A percentile compares a stretch with the other conserved stretches of the same genome.
Conservation (phyloP, 2,329 filamentous ascomycete genomes). For the Uncinocarpus reesii region DNA sequence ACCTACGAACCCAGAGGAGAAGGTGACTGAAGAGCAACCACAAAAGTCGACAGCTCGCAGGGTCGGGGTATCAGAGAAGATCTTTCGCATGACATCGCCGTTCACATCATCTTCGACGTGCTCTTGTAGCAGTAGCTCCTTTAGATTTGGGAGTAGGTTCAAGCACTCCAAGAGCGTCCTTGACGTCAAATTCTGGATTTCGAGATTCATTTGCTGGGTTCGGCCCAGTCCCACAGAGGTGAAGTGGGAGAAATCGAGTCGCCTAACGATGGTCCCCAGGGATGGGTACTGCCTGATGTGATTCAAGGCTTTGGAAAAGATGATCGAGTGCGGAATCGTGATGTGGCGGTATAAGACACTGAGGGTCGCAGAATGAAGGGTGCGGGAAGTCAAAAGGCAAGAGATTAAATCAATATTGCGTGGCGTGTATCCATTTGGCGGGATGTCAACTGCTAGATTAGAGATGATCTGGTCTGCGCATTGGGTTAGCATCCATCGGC, state of each 20-base stretch:
- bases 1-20: slow-evolving; percentile 55
- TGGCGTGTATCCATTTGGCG: slow-evolving; percentile 61
- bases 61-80: slow-evolving; percentile 56
- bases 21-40: slow-evolving; percentile 58
- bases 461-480: slow-evolving; percentile 60
- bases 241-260: slow-evolving; percentile 77
- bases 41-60: slow-evolving; percentile 66
- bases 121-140: slow-evolving; percentile 71
- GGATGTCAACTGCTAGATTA: slow-evolving; percentile 61
- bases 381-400: slow-evolving; percentile 63
- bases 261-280: slow-evolving; percentile 64
- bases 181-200: slow-evolving; percentile 65
- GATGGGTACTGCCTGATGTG: slow-evolving; percentile 57
- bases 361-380: slow-evolving; percentile 61
- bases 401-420: slow-evolving; percentile 71
- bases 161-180: slow-evolving; percentile 63
- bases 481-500: slow-evolving; percentile 10
- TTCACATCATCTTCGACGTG: slow-evolving; percentile 68
- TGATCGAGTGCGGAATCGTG: slow-evolving; percentile 70
- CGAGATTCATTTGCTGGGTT: slow-evolving; percentile 61
- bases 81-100: slow-evolving; percentile 56
- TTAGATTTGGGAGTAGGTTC: slow-evolving; percentile 59
- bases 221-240: slow-evolving; percentile 68
- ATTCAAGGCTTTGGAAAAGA: slow-evolving; percentile 69
- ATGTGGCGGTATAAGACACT: slow-evolving; percentile 68